Conservation (phyloP, 495 filamentous ascomycete species). For the Hypoxylon intermedium region DNA sequence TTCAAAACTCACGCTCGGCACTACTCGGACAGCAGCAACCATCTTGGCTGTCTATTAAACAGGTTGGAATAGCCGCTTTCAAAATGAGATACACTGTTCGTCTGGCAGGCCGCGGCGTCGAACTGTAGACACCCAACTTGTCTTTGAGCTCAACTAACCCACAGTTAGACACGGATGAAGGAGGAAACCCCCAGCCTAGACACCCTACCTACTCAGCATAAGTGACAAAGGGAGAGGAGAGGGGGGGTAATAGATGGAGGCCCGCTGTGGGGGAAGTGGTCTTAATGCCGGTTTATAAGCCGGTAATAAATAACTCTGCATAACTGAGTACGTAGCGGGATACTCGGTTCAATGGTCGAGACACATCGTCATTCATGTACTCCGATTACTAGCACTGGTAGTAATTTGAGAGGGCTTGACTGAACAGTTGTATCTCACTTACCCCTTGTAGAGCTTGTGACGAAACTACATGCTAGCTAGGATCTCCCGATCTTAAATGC, state of each 20-base stretch:
- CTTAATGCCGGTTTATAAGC: conserved; percentile 7
- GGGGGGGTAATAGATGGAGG: conserved; percentile 24
- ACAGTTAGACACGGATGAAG: too few relatives aligned
- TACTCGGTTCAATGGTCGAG: conserved; percentile 5
- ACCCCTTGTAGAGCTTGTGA: too few relatives aligned
- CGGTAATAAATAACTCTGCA: conserved; percentile 28
- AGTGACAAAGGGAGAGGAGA: conserved; percentile 14
- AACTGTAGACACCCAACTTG: too few relatives aligned
- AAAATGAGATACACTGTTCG: neutral
- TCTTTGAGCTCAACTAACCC: too few relatives aligned
- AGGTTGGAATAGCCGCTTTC: neutral
- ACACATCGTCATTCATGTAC: neutral
- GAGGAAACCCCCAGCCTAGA: neutral
- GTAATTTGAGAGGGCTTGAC: neutral
- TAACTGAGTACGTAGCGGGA: conserved; percentile 7
- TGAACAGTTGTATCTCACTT: too few relatives aligned
- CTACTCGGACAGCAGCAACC: conserved; percentile 63
- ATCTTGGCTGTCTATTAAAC: conserved; percentile 46
- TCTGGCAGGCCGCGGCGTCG: too few relatives aligned
- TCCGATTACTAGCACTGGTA: neutral
- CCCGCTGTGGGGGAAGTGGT: conserved; percentile 31
- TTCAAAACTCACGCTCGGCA: conserved; percentile 55
- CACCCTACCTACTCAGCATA: too few relatives aligned
- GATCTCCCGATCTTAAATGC: neutral
- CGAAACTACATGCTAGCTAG: too few relatives aligned